Base-by-base conservation (phyloP, 2,329 filamentous ascomycete species). In the Claviceps sp. region DNA sequence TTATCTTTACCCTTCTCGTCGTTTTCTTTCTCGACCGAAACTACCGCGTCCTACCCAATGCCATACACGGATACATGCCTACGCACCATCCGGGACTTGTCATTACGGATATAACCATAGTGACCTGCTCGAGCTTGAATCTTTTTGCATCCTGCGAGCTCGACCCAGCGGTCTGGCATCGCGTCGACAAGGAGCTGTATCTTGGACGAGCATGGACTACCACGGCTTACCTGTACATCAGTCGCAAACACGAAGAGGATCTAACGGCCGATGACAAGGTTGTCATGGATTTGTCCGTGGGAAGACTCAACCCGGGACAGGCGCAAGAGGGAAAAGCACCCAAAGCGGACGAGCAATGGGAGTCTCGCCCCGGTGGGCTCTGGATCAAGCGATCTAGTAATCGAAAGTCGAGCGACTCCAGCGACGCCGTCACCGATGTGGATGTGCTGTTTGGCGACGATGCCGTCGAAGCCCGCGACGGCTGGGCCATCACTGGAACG, bases 391-490 rank as follows among this genome's bases (percentile, higher is more conserved):
- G 87, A 54, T 85, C 84, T 16, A 74, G 78, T 34, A 86, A 84
- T 63, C 77, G 79, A 56, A 81, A 86, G 61, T 82, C 85, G 46
- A 86, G 82, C 63, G 88, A 94, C 63, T 85, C 83, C 4, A 80
- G 82, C 54, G 76, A 78, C 41, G 84, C 83, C 16, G 76, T 96
- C 48, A 95, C 88, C 0, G 85, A 83, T 4, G 74, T 95, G 5
- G 90, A 96, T 63, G 81, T 95, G 5, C 74, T 96, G 6, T 96
- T 94, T 62, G 90, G 90, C 20, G 82, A 90, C 20, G 90, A 96
- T 64, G 91, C 90, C 9, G 87, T 90, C 37, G 93, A 98, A 64
- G 90, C 88, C 5, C 81, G 93, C 53, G 79, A 83, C 2, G 86
- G 86, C 34, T 98, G 94, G 93, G 74, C 82, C 53, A 76, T 96